Conservation (phyloP, 1,139 yeast species). For the Kodamaea alishanica region DNA sequence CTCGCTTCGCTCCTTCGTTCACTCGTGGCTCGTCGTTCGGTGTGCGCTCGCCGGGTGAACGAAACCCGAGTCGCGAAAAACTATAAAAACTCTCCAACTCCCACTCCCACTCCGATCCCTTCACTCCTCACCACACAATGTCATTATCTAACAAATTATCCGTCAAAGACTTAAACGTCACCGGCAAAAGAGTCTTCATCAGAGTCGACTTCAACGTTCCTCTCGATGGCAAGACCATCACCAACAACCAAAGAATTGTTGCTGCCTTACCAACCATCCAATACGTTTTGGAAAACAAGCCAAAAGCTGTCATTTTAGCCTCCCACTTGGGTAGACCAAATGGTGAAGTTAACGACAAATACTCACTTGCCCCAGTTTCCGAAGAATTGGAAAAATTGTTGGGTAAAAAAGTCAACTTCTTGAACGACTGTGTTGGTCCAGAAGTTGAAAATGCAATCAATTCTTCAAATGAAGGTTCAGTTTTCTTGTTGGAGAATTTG, state of each 20-base stretch:
- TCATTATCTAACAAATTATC: conserved; percentile 89
- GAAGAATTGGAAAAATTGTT: conserved; percentile 76
- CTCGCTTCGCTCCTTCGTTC: no score
- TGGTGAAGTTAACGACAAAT: conserved; percentile 79
- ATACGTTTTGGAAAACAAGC: conserved; percentile 84
- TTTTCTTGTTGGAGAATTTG: conserved; percentile 87
- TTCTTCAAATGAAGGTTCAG: conserved; percentile 64
- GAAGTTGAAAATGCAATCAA: conserved; percentile 78
- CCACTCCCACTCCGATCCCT: neutral
- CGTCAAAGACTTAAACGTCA: conserved; percentile 80
- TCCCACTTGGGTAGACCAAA: conserved; percentile 98
- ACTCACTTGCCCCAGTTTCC: conserved; percentile 89
- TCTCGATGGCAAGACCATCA: conserved; percentile 89
- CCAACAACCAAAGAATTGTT: conserved; percentile 97
- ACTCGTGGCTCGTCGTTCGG: no score
- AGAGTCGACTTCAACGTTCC: conserved; percentile 98
- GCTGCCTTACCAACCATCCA: conserved; percentile 97
- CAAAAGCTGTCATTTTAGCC: conserved; percentile 85
- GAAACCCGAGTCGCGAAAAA: no score
- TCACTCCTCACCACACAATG: conserved; percentile 39
- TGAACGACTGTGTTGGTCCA: conserved; percentile 82
- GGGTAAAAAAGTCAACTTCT: conserved; percentile 65
- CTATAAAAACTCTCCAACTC: no score
- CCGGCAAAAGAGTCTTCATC: conserved; percentile 90
- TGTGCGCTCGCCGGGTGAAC: no score